Evolutionary conservation across 129 eudicot species (phyloP), one percentile per base, ranked within the genome.

Genomic region (Smallanthus sonchifolius): DNA sequence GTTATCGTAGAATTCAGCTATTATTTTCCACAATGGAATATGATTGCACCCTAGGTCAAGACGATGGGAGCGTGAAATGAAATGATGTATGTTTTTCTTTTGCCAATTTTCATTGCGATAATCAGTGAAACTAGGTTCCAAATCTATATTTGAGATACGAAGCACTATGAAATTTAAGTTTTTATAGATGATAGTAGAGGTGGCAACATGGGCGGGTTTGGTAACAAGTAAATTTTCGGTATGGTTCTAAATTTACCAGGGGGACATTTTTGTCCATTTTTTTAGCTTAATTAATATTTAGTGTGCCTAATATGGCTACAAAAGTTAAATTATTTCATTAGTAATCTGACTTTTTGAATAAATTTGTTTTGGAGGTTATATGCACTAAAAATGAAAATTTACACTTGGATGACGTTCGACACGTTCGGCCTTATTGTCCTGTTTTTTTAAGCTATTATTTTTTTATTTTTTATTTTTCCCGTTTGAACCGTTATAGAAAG

Each of bases 31-130:
- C 73, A 55, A 54, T 76, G 80, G 75, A 67, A 54, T 65, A 37
- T 65, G 79, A 75, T 75, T 75, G 80, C 80, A 75, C 73, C 67
- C 75, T 76, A 76, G 80, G 68, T 76, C 75, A 42, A 40, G 74
- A 35, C 69, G 13, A 55, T 39, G 60, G 68, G 73, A 63, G 80
- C 65, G 4, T 75, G 80, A 75, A 67, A 40, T 65, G 56, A 54
- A 48, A 32, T 66, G 74, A 66, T 66, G 74, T 56, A 42, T 76
- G 80, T 43, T 55, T 63, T 67, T 67, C 36, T 39, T 76, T 54
- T 76, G 80, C 69, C 36, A 55, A 7, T 16, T 19, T 39, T 16
- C 42, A 42, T 40, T 32, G 67, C 67, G 60, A 7, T 55, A 56
- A 11, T 76, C 36, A 40, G 75, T 40, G 74, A 66, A 45, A 40